These are phyloP conservation scores for Inga leiocalycina DNA, from an alignment of 306 rosid species.

Conservation along the genomic window DNA sequence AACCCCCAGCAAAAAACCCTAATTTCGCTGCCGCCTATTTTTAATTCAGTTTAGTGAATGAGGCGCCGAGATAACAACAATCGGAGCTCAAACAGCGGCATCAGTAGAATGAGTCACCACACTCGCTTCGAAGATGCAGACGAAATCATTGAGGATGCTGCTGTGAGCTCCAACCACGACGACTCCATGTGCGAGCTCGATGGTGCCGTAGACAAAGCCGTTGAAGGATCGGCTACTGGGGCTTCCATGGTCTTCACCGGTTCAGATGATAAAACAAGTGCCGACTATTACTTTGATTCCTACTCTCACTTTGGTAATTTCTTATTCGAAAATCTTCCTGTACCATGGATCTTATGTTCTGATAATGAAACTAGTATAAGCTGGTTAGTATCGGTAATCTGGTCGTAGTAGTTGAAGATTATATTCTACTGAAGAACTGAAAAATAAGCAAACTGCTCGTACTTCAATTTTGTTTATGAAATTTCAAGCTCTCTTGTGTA, in stretches of 20 bases:
- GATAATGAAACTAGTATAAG: neutral
- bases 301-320: slow-evolving; percentile 93
- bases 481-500: neutral
- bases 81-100: slow-evolving; percentile 31
- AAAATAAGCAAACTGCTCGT: neutral
- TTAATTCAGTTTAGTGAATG: slow-evolving; percentile 33
- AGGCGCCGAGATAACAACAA: slow-evolving; percentile 65
- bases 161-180: slow-evolving; percentile 70
- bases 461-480: neutral
- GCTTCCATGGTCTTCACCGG: slow-evolving; percentile 25
- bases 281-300: slow-evolving; percentile 97
- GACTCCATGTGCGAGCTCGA: slow-evolving; percentile 78
- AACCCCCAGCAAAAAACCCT: neutral
- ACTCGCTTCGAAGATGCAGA: slow-evolving; percentile 67
- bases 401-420: neutral
- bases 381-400: neutral
- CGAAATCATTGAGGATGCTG: slow-evolving; percentile 56
- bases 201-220: slow-evolving; percentile 28
- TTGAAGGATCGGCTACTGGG: slow-evolving; percentile 16
- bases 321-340: neutral
- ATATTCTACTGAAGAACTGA: neutral
- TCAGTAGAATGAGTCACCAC: slow-evolving; percentile 41
- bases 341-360: neutral
- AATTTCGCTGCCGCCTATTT: neutral
- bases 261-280: slow-evolving; percentile 85